phyloP scores from a whole-genome alignment of 2,329 filamentous ascomycete species.

The Fusarium sp. region DNA sequence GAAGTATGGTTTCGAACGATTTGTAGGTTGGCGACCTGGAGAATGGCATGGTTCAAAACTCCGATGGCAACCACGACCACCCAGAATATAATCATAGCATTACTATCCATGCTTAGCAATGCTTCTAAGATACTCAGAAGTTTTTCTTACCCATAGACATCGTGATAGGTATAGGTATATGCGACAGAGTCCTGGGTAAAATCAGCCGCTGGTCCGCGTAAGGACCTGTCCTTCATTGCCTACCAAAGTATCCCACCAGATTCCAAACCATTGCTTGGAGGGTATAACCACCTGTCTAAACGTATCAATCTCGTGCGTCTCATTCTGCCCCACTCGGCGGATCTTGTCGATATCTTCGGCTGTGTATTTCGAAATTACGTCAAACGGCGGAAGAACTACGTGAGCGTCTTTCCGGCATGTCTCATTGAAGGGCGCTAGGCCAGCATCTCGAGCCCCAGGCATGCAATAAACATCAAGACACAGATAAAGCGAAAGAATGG shows the following conservation, averaged over 20 bases:
- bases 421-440: slow-evolving; percentile 51
- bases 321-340: slow-evolving; percentile 50
- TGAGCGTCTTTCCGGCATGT: slow-evolving; percentile 52
- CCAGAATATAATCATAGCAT: slow-evolving; percentile 61
- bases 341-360: slow-evolving; percentile 52
- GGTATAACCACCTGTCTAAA: slow-evolving; percentile 55
- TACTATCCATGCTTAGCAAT: slow-evolving; percentile 37
- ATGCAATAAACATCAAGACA: slow-evolving; percentile 57
- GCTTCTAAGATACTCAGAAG: accelerated
- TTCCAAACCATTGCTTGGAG: slow-evolving; percentile 51
- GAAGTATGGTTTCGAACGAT: slow-evolving; percentile 6
- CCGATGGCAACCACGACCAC: slow-evolving; percentile 56
- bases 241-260: slow-evolving; percentile 59
- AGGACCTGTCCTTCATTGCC: background rate
- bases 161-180: slow-evolving; percentile 56
- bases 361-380: slow-evolving; percentile 55
- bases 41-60: slow-evolving; percentile 50
- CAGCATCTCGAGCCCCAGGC: slow-evolving; percentile 41
- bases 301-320: slow-evolving; percentile 25
- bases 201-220: slow-evolving; percentile 9
- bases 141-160: slow-evolving; percentile 54
- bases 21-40: slow-evolving; percentile 22
- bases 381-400: slow-evolving; percentile 53
- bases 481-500: slow-evolving; percentile 54
- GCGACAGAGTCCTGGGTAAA: slow-evolving; percentile 52